Evolutionary conservation across 164 flowering plant genomes (phyloP).

Genomic region (Berberis vulgaris): DNA sequence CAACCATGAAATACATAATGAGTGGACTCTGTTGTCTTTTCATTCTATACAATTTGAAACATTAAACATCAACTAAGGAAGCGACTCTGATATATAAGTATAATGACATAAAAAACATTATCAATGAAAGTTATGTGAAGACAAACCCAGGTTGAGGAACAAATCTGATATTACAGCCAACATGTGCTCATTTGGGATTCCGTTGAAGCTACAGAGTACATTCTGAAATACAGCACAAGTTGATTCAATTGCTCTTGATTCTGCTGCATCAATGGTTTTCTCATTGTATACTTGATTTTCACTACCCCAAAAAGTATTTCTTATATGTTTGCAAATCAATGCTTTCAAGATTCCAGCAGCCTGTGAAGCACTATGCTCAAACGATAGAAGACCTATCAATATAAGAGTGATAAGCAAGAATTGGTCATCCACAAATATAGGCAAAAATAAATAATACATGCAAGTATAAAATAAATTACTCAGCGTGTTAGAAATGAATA

Average conservation of each 20-base stretch:
- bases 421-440: too few relatives aligned
- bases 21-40: too few relatives aligned
- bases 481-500: background rate
- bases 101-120: background rate
- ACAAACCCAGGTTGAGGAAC: conserved; percentile 64
- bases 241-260: conserved; percentile 30
- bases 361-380: conserved; percentile 33
- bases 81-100: background rate
- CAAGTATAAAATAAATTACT: background rate
- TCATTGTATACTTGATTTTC: conserved; percentile 18
- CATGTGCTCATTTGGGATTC: conserved; percentile 42
- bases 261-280: conserved; percentile 14
- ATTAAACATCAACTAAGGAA: background rate
- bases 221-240: conserved; percentile 38
- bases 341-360: conserved; percentile 48
- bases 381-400: conserved; percentile 43
- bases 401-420: background rate
- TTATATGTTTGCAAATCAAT: conserved; percentile 36
- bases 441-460: background rate
- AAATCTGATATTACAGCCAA: conserved; percentile 45
- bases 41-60: background rate
- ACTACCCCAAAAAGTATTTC: conserved; percentile 4
- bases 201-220: conserved; percentile 23
- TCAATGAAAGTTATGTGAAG: background rate
- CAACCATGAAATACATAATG: too few relatives aligned